A percentile compares a stretch with the other conserved stretches of the same genome.
phyloP scores from a whole-genome alignment of 2,329 filamentous ascomycete species.

The Colletotrichum filicis region DNA sequence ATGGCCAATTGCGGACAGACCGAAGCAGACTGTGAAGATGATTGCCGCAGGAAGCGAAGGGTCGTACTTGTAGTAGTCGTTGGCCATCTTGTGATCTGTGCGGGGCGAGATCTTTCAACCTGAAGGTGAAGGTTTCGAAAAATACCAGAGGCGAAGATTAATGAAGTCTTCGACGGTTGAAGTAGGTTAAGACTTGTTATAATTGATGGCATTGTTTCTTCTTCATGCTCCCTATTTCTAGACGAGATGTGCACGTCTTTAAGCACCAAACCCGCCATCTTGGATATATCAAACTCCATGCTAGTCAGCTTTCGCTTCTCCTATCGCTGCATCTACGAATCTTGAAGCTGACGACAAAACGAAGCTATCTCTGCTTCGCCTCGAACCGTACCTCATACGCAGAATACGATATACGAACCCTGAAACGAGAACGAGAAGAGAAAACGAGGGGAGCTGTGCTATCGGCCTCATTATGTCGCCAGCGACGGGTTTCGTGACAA shows the following conservation, averaged over 20 bases:
- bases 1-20: constrained; percentile 51
- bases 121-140: neutral
- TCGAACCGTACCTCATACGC: neutral
- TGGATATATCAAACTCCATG: neutral
- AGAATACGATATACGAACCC: neutral
- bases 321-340: neutral
- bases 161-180: neutral
- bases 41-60: constrained; percentile 56
- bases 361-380: constrained; percentile 4
- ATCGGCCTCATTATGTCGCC: neutral
- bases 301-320: neutral
- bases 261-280: neutral
- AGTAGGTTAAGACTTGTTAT: neutral
- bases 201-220: neutral
- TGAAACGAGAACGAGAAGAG: neutral
- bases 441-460: neutral
- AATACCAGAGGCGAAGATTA: neutral
- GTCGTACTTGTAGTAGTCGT: constrained; percentile 58
- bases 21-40: constrained; percentile 53
- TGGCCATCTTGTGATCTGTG: neutral
- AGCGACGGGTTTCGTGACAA: neutral
- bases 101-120: neutral
- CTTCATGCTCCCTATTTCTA: neutral
- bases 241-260: neutral
- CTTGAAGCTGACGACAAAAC: neutral